A percentile compares a stretch with the other conserved stretches of the same genome.
phyloP scores from a whole-genome alignment of 2,329 filamentous ascomycete species.

The Colletotrichum chlorophyti region DNA sequence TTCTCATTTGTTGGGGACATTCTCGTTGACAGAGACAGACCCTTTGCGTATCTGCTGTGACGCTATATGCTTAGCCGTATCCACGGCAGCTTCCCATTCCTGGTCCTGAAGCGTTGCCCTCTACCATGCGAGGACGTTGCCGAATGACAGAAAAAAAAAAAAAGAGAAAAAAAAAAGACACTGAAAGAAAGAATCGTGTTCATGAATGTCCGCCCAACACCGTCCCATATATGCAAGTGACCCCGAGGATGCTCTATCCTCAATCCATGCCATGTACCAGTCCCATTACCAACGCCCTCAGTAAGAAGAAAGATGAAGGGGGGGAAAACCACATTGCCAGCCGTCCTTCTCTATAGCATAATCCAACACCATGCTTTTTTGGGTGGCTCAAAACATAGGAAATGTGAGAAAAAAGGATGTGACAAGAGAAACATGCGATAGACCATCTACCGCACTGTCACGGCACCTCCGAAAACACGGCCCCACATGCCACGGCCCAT shows the following conservation, averaged over 20 bases:
- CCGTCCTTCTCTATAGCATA: slow-evolving; percentile 21
- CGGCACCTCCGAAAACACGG: slow-evolving; percentile 57
- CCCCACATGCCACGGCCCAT: slow-evolving; percentile 58
- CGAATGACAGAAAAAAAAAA: background rate
- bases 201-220: slow-evolving; percentile 26
- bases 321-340: slow-evolving; percentile 7
- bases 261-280: slow-evolving; percentile 24
- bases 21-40: background rate
- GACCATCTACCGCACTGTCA: slow-evolving; percentile 43
- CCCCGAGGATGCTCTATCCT: slow-evolving; percentile 26
- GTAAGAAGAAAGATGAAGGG: background rate
- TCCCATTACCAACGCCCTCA: slow-evolving; percentile 28
- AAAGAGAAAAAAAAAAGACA: too few relatives aligned
- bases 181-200: slow-evolving; percentile 1
- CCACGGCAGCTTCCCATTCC: background rate
- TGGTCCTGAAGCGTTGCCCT: background rate
- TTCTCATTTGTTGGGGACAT: background rate
- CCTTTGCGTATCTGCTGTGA: slow-evolving; percentile 14
- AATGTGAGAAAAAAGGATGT: slow-evolving; percentile 19
- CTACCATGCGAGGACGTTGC: slow-evolving; percentile 8
- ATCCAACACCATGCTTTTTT: slow-evolving; percentile 31
- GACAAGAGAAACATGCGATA: slow-evolving; percentile 3
- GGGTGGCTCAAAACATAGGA: slow-evolving; percentile 22
- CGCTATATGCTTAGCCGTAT: slow-evolving; percentile 3
- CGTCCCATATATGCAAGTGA: slow-evolving; percentile 27